A percentile compares a stretch with the other conserved stretches of the same genome.
Evolutionary conservation across 2,329 filamentous ascomycete genomes (phyloP).

Genomic region (Colletotrichum sp.): DNA sequence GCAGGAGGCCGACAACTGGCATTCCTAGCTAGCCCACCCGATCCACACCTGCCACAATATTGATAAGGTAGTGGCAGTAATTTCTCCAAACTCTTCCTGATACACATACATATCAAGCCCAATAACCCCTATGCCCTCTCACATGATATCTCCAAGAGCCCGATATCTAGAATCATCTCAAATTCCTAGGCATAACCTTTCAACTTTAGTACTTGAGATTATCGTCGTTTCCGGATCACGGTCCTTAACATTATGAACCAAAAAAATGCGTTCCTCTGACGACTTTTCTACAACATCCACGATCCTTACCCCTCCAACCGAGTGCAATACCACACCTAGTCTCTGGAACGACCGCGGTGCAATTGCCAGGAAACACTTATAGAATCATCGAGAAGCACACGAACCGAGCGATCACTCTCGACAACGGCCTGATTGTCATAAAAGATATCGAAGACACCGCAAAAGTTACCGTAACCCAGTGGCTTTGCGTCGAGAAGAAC

Average conservation of each 20-base stretch:
- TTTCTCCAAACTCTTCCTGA: too few relatives aligned
- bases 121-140: too few relatives aligned
- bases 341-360: neutral
- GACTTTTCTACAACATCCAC: neutral
- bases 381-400: conserved; percentile 20
- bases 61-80: too few relatives aligned
- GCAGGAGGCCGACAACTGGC: neutral
- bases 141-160: too few relatives aligned
- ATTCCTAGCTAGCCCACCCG: neutral
- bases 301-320: neutral
- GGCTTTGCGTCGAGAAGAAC: conserved; percentile 39
- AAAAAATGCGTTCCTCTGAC: neutral
- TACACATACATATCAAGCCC: too few relatives aligned
- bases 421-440: neutral
- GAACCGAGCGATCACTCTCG: conserved; percentile 10
- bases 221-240: too few relatives aligned
- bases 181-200: too few relatives aligned
- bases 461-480: conserved; percentile 17
- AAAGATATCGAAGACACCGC: neutral
- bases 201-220: too few relatives aligned
- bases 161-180: too few relatives aligned
- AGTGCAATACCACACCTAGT: neutral
- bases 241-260: neutral
- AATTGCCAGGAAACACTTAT: conserved; percentile 15
- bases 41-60: too few relatives aligned